These are phyloP conservation scores for Penicillium silybi DNA, from an alignment of 495 filamentous ascomycete species.

Conservation along the genomic window DNA sequence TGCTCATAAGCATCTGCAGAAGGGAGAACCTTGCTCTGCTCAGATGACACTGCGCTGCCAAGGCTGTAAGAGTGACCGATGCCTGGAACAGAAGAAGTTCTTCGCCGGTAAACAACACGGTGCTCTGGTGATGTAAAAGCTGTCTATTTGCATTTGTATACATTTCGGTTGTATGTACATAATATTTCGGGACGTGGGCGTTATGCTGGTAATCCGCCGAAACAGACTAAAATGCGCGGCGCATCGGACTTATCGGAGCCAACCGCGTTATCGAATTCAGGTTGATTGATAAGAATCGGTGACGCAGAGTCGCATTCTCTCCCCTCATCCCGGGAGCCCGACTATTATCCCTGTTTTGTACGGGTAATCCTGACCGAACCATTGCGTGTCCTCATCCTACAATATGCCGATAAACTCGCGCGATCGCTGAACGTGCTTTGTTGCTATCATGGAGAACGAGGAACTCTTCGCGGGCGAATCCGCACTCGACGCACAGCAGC, in stretches of 20 bases:
- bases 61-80: constrained; percentile 86
- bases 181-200: background rate
- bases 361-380: constrained; percentile 6
- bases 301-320: background rate
- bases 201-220: no score
- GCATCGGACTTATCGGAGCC: background rate
- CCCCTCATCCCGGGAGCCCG: background rate
- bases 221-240: background rate
- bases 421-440: background rate
- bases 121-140: constrained; percentile 33
- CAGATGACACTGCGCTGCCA: constrained; percentile 95
- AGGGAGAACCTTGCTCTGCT: constrained; percentile 61
- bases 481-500: constrained; percentile 16
- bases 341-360: background rate
- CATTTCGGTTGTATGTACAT: constrained; percentile 4
- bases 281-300: constrained; percentile 8
- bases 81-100: constrained; percentile 87
- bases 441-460: constrained; percentile 25
- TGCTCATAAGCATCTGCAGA: constrained; percentile 72
- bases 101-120: constrained; percentile 55
- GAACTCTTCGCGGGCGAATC: constrained; percentile 20
- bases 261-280: background rate
- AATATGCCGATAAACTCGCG: constrained; percentile 2
- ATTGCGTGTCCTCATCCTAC: background rate
- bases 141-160: background rate